phyloP scores from a whole-genome alignment of 176 grass and related monocot species.

The Avena insularis region DNA sequence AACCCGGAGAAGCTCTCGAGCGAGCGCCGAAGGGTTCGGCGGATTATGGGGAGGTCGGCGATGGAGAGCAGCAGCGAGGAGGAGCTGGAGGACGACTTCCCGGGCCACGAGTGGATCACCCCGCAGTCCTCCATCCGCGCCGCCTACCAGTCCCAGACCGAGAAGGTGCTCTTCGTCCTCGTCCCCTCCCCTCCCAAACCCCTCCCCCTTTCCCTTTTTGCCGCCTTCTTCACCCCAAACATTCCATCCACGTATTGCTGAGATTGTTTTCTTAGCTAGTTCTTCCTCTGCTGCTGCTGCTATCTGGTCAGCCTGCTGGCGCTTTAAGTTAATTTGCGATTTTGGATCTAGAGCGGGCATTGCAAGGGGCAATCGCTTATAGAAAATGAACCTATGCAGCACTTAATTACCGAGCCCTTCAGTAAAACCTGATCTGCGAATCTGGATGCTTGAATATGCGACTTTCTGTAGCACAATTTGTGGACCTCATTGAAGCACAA shows the following conservation, averaged over 20 bases:
- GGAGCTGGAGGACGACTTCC: conserved; percentile 79
- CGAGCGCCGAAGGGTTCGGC: background rate
- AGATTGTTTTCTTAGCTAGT: background rate
- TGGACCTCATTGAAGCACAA: background rate
- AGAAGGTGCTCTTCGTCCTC: conserved; percentile 59
- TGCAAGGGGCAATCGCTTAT: conserved; percentile 2
- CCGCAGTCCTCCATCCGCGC: conserved; percentile 94
- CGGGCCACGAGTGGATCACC: conserved; percentile 95
- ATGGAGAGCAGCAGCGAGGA: conserved; percentile 99
- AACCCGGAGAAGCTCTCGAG: background rate
- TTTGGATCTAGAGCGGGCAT: conserved; percentile 41
- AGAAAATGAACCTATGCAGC: background rate
- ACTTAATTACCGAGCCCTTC: background rate
- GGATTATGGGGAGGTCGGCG: conserved; percentile 24
- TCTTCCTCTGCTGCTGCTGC: background rate
- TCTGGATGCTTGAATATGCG: conserved; percentile 8
- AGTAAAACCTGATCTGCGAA: conserved; percentile 8
- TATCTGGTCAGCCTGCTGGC: background rate
- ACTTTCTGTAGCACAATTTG: background rate
- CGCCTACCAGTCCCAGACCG: conserved; percentile 85
- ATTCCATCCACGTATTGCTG: background rate
- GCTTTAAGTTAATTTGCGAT: background rate
- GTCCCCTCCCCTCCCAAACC: background rate
- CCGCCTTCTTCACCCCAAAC: background rate
- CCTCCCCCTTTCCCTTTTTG: background rate